Evolutionary conservation across 2,329 filamentous ascomycete species (phyloP).

Genomic region (Fusarium goolgardi): DNA sequence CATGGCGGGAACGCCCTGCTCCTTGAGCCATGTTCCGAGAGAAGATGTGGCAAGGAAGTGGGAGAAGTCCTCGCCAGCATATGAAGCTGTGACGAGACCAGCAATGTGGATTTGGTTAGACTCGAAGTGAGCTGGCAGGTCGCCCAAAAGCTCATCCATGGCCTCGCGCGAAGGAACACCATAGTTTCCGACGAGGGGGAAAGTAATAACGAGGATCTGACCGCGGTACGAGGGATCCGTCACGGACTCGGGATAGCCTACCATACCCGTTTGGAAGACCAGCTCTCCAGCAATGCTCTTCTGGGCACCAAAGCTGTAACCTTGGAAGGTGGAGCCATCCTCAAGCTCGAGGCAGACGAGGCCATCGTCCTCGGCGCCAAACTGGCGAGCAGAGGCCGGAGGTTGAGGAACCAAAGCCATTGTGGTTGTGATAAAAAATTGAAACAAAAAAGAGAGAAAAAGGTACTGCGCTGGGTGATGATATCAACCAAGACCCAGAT

Average conservation of each 20-base stretch:
- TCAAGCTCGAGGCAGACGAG: constrained; percentile 90
- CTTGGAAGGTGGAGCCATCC: constrained; percentile 91
- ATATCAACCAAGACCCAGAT: constrained; percentile 33
- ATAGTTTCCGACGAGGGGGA: constrained; percentile 96
- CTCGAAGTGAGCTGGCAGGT: constrained; percentile 93
- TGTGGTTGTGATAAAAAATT: constrained; percentile 26
- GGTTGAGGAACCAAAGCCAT: constrained; percentile 56
- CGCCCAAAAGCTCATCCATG: constrained; percentile 84
- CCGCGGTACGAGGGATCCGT: constrained; percentile 89
- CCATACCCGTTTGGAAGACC: constrained; percentile 99
- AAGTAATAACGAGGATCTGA: constrained; percentile 96
- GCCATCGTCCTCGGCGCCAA: constrained; percentile 65
- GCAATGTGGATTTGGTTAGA: constrained; percentile 92
- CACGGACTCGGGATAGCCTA: constrained; percentile 95
- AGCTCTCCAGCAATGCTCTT: constrained; percentile 96
- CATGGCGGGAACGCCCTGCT: constrained; percentile 93
- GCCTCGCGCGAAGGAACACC: constrained; percentile 90
- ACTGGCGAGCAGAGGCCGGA: constrained; percentile 71
- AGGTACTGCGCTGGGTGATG: constrained; percentile 28
- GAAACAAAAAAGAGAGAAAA: constrained; percentile 20
- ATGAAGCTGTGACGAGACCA: constrained; percentile 89
- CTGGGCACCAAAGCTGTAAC: constrained; percentile 94
- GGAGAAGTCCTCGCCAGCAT: constrained; percentile 94
- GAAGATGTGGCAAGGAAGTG: constrained; percentile 93
- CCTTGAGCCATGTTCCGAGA: constrained; percentile 93